Conservation (phyloP, 2,329 filamentous ascomycete species). For the Arthrobotrys entomopaga region DNA sequence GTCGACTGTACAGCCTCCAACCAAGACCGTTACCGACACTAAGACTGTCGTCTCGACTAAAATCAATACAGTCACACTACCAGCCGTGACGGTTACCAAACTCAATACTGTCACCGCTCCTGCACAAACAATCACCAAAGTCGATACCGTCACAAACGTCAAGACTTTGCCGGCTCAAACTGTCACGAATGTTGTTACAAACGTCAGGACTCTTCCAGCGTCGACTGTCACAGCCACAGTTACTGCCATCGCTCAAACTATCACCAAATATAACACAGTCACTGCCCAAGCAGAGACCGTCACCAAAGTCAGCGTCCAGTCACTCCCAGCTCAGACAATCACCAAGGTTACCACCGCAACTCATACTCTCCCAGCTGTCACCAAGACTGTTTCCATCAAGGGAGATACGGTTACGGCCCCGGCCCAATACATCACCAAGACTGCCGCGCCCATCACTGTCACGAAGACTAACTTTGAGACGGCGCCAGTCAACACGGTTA, state of each 20-base stretch:
- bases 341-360: background rate
- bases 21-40: slow-evolving; percentile 11
- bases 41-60: slow-evolving; percentile 1
- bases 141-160: slow-evolving; percentile 4
- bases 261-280: slow-evolving; percentile 18
- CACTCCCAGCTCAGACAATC: background rate
- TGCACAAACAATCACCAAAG: slow-evolving; percentile 20
- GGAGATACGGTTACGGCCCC: background rate
- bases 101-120: slow-evolving; percentile 20
- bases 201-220: slow-evolving; percentile 4
- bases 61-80: slow-evolving; percentile 11
- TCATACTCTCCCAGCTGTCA: background rate
- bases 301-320: slow-evolving; percentile 1
- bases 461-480: background rate
- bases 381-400: background rate
- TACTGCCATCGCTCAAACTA: background rate
- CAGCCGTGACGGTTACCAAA: slow-evolving; percentile 10
- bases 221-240: slow-evolving; percentile 16
- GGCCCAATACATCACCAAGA: background rate
- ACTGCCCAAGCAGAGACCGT: slow-evolving; percentile 1
- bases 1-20: background rate
- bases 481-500: background rate
- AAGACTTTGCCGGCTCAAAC: slow-evolving; percentile 12
- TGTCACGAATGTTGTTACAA: slow-evolving; percentile 4
- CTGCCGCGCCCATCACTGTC: background rate